Evolutionary conservation across 2,329 filamentous ascomycete species (phyloP), one percentile per base, ranked within the genome.

Genomic region (Aureobasidium sp.): DNA sequence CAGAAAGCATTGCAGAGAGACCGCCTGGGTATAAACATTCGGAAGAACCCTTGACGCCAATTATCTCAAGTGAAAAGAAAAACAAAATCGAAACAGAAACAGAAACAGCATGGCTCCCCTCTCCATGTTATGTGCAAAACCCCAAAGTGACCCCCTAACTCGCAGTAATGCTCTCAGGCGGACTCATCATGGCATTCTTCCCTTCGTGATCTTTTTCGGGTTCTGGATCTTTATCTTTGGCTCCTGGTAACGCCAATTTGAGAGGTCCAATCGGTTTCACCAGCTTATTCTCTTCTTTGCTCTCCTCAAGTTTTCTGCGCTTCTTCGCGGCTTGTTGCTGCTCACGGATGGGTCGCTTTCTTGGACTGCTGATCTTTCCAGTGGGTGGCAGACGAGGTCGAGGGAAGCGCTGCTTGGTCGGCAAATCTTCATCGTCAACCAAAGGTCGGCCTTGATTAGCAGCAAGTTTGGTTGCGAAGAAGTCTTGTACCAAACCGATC

Each of bases 361-460:
- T 86, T 36, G 90, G 90, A 59, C 87, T 89, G 12, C 88, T 88
- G 67, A 96, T 96, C 80, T 95, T 96, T 70, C 90, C 90, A 24
- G 87, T 92, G 78, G 90, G 77, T 78, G 88, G 78, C 48, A 85
- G 74, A 57, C 83, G 76, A 26, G 82, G 82, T 69, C 84, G 84
- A 32, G 82, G 81, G 68, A 84, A 83, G 41, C 91, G 83, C 76
- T 99, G 94, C 76, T 99, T 99, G 61, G 87, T 84, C 17, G 95
- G 94, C 27, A 99, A 79, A 68, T 99, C 93, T 71, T 97, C 90
- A 76, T 99, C 94, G 78, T 99, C 94, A 59, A 96, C 80, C 67
- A 99, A 82, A 47, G 91, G 86, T 72, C 92, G 84, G 70, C 93
- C 87, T 72, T 84, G 84, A 73, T 92, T 94, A 62, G 90, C 88